Conservation (phyloP, 805 yeast genomes). For the Groenewaldozyma tartarivorans region DNA sequence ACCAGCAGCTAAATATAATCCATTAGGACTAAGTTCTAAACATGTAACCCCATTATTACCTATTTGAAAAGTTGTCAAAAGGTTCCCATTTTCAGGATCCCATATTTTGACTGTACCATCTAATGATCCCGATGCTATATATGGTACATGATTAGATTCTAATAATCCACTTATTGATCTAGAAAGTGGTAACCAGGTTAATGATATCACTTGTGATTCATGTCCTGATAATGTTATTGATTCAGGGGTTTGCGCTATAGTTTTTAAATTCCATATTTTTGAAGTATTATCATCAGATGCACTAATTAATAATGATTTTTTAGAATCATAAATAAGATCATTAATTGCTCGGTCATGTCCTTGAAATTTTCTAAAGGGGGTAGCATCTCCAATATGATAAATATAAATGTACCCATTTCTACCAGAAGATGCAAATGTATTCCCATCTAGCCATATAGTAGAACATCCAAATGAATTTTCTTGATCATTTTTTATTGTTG, state of each 20-base stretch:
- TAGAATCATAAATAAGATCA: slow-evolving; percentile 42
- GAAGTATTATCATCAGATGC: slow-evolving; percentile 70
- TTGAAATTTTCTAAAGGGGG: slow-evolving; percentile 41
- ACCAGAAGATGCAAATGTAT: slow-evolving; percentile 65
- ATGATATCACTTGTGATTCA: slow-evolving; percentile 20
- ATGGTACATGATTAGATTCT: slow-evolving; percentile 10
- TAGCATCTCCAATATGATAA: slow-evolving; percentile 37
- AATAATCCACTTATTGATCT: slow-evolving; percentile 7
- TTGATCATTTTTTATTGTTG: not conserved
- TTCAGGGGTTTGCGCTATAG: slow-evolving; percentile 31
- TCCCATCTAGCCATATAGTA: slow-evolving; percentile 64
- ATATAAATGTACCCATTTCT: slow-evolving; percentile 44
- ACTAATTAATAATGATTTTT: slow-evolving; percentile 50
- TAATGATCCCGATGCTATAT: slow-evolving; percentile 50
- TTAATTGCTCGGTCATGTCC: slow-evolving; percentile 64
- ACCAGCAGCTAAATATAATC: slow-evolving; percentile 47
- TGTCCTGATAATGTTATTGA: slow-evolving; percentile 19
- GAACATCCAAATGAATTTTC: slow-evolving; percentile 41
- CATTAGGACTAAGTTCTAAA: slow-evolving; percentile 44
- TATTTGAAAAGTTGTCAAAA: slow-evolving; percentile 28
- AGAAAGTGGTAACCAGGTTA: slow-evolving; percentile 16
- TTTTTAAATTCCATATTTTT: slow-evolving; percentile 68
- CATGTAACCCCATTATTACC: slow-evolving; percentile 37
- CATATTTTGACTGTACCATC: slow-evolving; percentile 66
- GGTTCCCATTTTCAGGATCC: slow-evolving; percentile 37